Evolutionary conservation across 805 yeast species (phyloP).

Genomic region (Wickerhamia fluorescens): DNA sequence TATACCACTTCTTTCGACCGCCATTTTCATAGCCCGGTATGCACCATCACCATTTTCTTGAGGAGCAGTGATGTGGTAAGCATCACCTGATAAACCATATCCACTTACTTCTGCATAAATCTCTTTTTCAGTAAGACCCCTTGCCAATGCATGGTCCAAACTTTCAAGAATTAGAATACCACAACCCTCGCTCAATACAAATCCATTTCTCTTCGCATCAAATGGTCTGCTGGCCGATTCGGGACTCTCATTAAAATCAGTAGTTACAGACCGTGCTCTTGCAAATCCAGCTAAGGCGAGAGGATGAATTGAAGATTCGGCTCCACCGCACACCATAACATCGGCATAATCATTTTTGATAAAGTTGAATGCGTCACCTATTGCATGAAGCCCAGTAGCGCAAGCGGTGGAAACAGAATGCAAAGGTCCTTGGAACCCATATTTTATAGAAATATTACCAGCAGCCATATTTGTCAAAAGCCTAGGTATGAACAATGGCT

Average conservation of each 20-base stretch:
- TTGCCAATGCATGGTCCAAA: slow-evolving; percentile 60
- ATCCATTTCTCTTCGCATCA: slow-evolving; percentile 72
- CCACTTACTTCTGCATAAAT: slow-evolving; percentile 82
- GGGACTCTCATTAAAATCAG: slow-evolving; percentile 57
- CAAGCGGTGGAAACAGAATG: slow-evolving; percentile 93
- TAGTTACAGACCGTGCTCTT: slow-evolving; percentile 73
- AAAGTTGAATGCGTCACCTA: slow-evolving; percentile 87
- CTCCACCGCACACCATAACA: slow-evolving; percentile 89
- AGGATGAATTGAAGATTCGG: slow-evolving; percentile 85
- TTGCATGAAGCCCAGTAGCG: slow-evolving; percentile 90
- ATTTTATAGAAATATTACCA: slow-evolving; percentile 77
- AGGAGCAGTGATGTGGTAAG: slow-evolving; percentile 90
- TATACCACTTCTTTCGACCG: slow-evolving; percentile 48
- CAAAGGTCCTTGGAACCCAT: slow-evolving; percentile 75
- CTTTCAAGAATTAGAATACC: slow-evolving; percentile 76
- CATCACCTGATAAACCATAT: slow-evolving; percentile 90
- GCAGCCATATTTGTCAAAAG: slow-evolving; percentile 89
- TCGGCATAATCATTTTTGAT: slow-evolving; percentile 75
- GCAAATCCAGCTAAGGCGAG: slow-evolving; percentile 86
- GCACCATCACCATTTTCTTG: slow-evolving; percentile 81
- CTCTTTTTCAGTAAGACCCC: slow-evolving; percentile 44
- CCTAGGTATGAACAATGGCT: slow-evolving; percentile 83
- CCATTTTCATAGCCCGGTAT: slow-evolving; percentile 69
- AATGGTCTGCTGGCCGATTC: slow-evolving; percentile 76
- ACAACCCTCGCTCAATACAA: slow-evolving; percentile 90